Evolutionary conservation across 371 early-diverging fungal species (phyloP).

Genomic region (Apophysomyces variabilis): DNA sequence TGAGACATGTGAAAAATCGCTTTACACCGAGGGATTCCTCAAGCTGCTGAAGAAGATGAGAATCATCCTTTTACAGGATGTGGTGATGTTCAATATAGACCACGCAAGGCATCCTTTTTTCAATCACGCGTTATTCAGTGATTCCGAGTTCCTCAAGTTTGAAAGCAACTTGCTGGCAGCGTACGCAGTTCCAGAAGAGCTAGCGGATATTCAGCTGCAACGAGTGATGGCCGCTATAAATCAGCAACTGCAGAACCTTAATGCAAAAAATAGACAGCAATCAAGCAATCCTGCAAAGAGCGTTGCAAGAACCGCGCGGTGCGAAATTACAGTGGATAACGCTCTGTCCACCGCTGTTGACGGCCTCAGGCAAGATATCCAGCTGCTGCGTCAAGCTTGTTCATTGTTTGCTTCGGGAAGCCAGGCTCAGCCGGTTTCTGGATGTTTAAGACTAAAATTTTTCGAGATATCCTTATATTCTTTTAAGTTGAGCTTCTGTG

Average conservation of each 20-base stretch:
- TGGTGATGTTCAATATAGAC: not conserved
- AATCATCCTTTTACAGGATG: not conserved
- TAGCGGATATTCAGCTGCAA: no score
- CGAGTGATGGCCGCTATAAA: no score
- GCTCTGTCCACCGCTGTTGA: not conserved
- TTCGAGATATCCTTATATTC: no score
- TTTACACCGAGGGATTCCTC: not conserved
- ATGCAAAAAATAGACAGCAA: not conserved
- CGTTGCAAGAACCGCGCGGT: not conserved
- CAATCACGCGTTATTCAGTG: constrained; percentile 3
- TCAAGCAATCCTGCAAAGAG: not conserved
- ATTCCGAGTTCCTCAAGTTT: not conserved
- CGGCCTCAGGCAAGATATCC: not conserved
- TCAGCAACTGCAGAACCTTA: no score
- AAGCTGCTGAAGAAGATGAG: no score
- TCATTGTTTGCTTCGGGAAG: not conserved
- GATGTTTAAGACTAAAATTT: no score
- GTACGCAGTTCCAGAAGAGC: no score
- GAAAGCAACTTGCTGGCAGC: no score
- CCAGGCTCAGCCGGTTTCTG: no score
- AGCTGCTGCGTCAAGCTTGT: not conserved
- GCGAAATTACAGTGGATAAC: no score
- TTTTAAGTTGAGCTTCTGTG: no score
- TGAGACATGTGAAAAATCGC: not conserved
- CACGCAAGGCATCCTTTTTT: not conserved